Evolutionary conservation across 2,329 filamentous ascomycete genomes (phyloP).

Genomic region (Diaporthe longicolla): DNA sequence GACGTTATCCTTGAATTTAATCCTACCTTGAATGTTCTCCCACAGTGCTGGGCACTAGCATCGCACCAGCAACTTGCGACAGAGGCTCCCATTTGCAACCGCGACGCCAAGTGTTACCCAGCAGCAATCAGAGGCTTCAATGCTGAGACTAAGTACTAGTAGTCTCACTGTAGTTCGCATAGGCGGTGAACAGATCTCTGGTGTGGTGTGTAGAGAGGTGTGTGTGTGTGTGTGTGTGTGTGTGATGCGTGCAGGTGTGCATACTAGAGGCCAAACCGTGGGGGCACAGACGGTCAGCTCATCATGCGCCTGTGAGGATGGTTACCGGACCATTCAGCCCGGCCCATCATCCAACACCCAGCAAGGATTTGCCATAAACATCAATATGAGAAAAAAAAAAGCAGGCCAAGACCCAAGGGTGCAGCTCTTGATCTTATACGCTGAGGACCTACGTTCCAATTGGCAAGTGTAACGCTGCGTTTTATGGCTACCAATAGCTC

Average conservation of each 20-base stretch:
- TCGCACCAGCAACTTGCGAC: not conserved
- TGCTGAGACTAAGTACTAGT: not conserved
- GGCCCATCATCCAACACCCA: not conserved
- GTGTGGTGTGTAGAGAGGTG: not conserved
- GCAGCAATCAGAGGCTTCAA: not conserved
- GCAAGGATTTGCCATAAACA: not conserved
- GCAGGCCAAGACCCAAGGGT: not conserved
- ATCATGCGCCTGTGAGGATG: not conserved
- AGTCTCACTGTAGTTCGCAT: slow-evolving; percentile 17
- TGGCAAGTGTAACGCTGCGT: slow-evolving; percentile 15
- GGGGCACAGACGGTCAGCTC: slow-evolving; percentile 1
- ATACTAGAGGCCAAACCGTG: slow-evolving; percentile 25
- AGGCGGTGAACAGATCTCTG: slow-evolving; percentile 27
- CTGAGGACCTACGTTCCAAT: not conserved
- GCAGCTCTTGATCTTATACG: too few relatives aligned
- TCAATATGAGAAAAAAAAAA: not conserved
- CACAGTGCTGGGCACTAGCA: not conserved
- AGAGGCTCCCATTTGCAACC: not conserved
- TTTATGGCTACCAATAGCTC: not conserved
- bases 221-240: not conserved
- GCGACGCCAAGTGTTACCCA: not conserved
- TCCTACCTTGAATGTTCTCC: not conserved
- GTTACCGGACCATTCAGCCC: not conserved
- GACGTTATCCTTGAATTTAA: not conserved
- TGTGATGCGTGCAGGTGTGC: not conserved